Base-by-base conservation (phyloP, 345 rosid species). In the Orychophragmus violaceus region DNA sequence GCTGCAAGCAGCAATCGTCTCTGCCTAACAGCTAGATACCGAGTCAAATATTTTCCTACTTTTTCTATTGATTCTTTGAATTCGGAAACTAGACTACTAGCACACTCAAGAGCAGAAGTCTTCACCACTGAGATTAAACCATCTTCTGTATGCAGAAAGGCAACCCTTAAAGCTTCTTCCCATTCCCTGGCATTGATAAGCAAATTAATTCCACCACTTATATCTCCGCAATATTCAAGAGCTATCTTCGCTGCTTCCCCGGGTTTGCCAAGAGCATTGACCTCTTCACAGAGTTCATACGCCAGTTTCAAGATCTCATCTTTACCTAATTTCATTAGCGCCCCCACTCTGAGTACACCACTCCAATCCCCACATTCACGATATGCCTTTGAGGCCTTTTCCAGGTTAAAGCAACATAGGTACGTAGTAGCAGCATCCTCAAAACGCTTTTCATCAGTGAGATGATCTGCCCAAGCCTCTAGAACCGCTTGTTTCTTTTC, bases 171-270 rank as follows among this genome's bases (percentile, higher is more conserved):
- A 67, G 97, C 97, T 54, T 94, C 97, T 76, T 88, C 97, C 99
- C 99, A 94, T 42, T 90, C 93, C 81, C 95, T 85, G 2, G 96
- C 96, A 72, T 59, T 79, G 68, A 85, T 82, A 69, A 90, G 82
- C 78, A 90, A 80, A 70, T 59, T 82, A 21, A 88, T 50, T 49
- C 96, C 99, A 62, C 62, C 70, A 44, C 76, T 81, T 60, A 90
- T 77, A 78, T 90, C 97, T 70, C 78, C 69, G 58, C 91, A 88
- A 68, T 90, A 88, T 21, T 88, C 99, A 30, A 94, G 77, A 53
- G 96, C 97, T 72, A 94, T 84, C 75, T 85, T 90, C 39, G 97
- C 97, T 67, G 99, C 96, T 76, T 90, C 96, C 63, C 82, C 91
- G 3, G 97, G 96, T 70, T 87, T 94, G 37, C 99, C 99, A 28